Evolutionary conservation across 2,329 filamentous ascomycete genomes (phyloP), one percentile per base, ranked within the genome.

Genomic region (Fusarium piperis): DNA sequence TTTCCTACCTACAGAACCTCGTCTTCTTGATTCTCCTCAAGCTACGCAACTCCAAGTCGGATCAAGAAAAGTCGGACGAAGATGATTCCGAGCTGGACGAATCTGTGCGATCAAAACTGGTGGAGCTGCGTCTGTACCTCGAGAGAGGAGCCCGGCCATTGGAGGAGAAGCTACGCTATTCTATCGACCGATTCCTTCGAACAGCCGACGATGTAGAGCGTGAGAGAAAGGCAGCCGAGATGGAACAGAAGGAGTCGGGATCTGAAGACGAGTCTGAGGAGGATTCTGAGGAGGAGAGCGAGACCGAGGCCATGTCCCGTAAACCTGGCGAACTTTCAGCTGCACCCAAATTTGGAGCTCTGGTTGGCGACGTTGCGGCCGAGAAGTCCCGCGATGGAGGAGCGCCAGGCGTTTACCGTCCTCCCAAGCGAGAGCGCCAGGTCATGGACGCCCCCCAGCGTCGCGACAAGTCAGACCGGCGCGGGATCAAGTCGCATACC

Each of bases 1-100:
- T 99, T 39, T 95, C 95, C 5, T 99, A 99, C 82, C 87, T 99
- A 0, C 95, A 99, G 78, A 97, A 97, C 77, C 89, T 98, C 5
- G 93, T 96, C 48, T 97, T 97, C 75, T 85, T 97, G 41, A 92
- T 97, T 48, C 85, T 97, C 2, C 82, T 97, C 38, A 95, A 97
- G 78, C 82, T 98, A 20, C 90, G 93, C 65, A 90, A 90, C 78
- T 72, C 80, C 6, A 83, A 81, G 64, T 62, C 74, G 0, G 72
- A 73, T 26, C 61, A 71, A 2, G 68, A 76, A 11, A 65, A 73
- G 3, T 30, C 60, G 7, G 76, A 84, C 1, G 76, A 79, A 1
- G 74, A 78, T 0, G 76, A 80, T 2, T 82, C 85, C 0, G 81
- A 91, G 1, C 86, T 91, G 52, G 88, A 92, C 55, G 80, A 82